phyloP scores from a whole-genome alignment of 768 basidiomycete species.

The Suillus luteus region DNA sequence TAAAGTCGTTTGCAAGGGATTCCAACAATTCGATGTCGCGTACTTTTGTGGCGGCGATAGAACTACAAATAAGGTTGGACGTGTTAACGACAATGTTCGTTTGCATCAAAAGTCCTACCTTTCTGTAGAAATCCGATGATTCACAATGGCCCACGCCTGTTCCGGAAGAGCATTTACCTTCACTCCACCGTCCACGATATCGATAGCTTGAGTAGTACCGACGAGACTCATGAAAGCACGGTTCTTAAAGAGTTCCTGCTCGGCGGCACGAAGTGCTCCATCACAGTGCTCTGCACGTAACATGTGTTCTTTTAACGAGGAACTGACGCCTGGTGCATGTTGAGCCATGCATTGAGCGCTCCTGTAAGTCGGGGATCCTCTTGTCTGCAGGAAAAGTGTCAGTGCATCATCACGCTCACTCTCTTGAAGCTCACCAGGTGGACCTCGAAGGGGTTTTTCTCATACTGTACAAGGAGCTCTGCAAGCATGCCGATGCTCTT shows the following conservation, averaged over 20 bases:
- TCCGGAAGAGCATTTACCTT: constrained; percentile 85
- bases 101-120: constrained; percentile 40
- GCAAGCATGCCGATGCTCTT: constrained; percentile 84
- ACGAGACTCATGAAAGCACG: constrained; percentile 43
- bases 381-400: constrained; percentile 38
- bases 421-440: constrained; percentile 46
- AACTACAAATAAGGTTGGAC: constrained; percentile 19
- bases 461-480: constrained; percentile 64
- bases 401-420: constrained; percentile 11
- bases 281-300: constrained; percentile 28
- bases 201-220: constrained; percentile 78
- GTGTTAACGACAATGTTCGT: neutral
- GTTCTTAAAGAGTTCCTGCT: constrained; percentile 11
- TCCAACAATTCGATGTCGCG: constrained; percentile 47
- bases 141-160: constrained; percentile 64
- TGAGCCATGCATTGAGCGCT: constrained; percentile 67
- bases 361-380: constrained; percentile 60
- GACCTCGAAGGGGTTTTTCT: constrained; percentile 59
- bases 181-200: constrained; percentile 66
- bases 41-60: constrained; percentile 44
- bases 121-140: constrained; percentile 67
- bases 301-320: constrained; percentile 48
- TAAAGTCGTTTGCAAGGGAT: constrained; percentile 50
- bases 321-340: constrained; percentile 57
- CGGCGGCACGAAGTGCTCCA: constrained; percentile 13